Base-by-base conservation (phyloP, 495 filamentous ascomycete species). In the Talaromyces trachyspermus region DNA sequence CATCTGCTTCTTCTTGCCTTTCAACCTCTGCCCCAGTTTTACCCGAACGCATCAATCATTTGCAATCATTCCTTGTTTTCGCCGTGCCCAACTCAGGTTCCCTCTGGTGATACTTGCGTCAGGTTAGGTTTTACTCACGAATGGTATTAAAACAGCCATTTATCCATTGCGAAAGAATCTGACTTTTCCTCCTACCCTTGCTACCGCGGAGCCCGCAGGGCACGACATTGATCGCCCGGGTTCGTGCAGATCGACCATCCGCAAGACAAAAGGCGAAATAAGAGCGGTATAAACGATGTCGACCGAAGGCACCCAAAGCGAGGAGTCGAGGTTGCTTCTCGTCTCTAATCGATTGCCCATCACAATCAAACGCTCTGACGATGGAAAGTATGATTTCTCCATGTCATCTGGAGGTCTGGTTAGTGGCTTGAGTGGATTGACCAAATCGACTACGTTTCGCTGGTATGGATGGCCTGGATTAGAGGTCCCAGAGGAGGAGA, bases 381-480 rank as follows among this genome's bases (percentile, higher is more conserved):
- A 85, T 60, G 79, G 78, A 36, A 54, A 53, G n/a, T 95, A 88
- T 64, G 71, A 77, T 39, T 88, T 89, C 60, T 81, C 76, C 62
- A 89, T 89, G 80, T 91, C 87, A 14, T 91, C 87, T n/a, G 88
- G 88, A 37, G 88, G 88, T 14, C 77, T 95, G 11, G 86, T 95
- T 47, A 89, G 80, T n/a, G 88, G 87, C 5, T 64, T 95, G 43
- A 85, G 80, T 49, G 88, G 88, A 14, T 66, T 95, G 47, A 81
- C 83, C 54, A 91, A 89, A 62, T 76, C 81, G 2, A 89, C 85
- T 18, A 86, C 78, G 32, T 92, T 91, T 65, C 79, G 84, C 52
- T 95, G 88, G 88, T 91, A 90, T 61, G 88, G 88, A 35, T 95
- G 88, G 88, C 86, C 88, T 2, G 88, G 88, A 12, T 59, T 90